Conservation (phyloP, 2,329 filamentous ascomycete species). For the Colletotrichum chlorophyti region DNA sequence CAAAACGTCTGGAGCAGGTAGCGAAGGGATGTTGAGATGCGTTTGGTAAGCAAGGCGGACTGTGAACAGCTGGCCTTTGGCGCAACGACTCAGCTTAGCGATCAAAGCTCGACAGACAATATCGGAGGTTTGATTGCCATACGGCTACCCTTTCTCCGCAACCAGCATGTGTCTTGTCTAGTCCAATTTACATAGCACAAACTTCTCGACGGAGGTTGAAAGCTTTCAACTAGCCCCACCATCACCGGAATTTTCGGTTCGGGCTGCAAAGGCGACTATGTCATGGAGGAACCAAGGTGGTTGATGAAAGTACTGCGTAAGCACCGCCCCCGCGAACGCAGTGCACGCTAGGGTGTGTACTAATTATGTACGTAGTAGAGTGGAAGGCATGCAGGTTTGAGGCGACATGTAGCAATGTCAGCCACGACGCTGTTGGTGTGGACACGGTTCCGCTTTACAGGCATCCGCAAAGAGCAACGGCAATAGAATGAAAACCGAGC, state of each 20-base stretch:
- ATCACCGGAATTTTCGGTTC: background rate
- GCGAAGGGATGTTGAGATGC: too few species aligned
- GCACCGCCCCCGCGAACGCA: too few species aligned
- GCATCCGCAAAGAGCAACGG: background rate
- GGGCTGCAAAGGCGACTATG: background rate
- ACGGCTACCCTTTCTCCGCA: background rate
- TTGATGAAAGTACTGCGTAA: too few species aligned
- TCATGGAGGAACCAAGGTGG: too few species aligned
- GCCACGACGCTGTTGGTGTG: slow-evolving; percentile 23
- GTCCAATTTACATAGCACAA: background rate
- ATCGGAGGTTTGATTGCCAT: background rate
- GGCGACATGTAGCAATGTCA: slow-evolving; percentile 18
- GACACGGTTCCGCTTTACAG: slow-evolving; percentile 17
- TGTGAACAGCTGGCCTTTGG: too few species aligned
- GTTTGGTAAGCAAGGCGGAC: too few species aligned
- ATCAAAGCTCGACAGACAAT: background rate
- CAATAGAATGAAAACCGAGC: too few species aligned
- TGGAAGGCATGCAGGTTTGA: too few species aligned
- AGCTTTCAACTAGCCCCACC: background rate
- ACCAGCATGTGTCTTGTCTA: background rate
- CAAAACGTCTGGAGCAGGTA: too few species aligned
- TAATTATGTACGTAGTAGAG: too few species aligned
- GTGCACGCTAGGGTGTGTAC: too few species aligned
- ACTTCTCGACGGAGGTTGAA: background rate
- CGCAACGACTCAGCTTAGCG: background rate